Evolutionary conservation across 371 early-diverging fungal genomes (phyloP).

Genomic region (Haplosporangium sp.): DNA sequence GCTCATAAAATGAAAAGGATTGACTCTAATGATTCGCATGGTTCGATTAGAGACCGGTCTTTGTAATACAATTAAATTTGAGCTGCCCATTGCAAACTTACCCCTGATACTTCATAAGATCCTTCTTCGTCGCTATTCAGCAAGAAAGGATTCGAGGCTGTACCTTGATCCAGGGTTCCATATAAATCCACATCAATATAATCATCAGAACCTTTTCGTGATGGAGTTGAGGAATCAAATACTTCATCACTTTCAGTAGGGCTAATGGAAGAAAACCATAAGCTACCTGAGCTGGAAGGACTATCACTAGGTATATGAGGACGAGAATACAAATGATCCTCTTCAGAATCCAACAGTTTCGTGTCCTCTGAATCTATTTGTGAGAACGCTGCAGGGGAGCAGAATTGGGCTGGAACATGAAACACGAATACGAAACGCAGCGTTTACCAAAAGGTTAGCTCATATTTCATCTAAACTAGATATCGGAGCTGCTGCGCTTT

Average conservation of each 20-base stretch:
- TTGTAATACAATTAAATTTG: background rate
- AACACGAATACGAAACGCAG: no score
- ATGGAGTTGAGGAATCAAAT: conserved; percentile 6
- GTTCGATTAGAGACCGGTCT: background rate
- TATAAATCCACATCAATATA: background rate
- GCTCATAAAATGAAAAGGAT: conserved; percentile 25
- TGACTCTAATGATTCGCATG: conserved; percentile 10
- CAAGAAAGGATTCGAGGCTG: conserved; percentile 14
- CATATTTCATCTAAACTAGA: background rate
- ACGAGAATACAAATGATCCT: background rate
- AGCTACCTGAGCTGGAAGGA: conserved; percentile 29
- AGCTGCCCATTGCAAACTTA: background rate
- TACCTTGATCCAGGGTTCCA: background rate
- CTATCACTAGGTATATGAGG: conserved; percentile 31
- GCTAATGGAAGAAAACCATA: conserved; percentile 30
- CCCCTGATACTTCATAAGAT: conserved; percentile 6
- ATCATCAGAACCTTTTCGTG: background rate
- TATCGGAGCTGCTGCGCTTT: background rate
- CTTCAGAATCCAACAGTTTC: background rate
- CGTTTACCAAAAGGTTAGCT: background rate
- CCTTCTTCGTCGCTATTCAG: conserved; percentile 32
- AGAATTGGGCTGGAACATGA: conserved; percentile 20
- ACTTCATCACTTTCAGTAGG: conserved; percentile 13
- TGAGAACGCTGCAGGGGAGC: conserved; percentile 18
- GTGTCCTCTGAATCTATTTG: background rate